Evolutionary conservation across 148 eudicot species (phyloP).

Genomic region (Fagopyrum esculentum): DNA sequence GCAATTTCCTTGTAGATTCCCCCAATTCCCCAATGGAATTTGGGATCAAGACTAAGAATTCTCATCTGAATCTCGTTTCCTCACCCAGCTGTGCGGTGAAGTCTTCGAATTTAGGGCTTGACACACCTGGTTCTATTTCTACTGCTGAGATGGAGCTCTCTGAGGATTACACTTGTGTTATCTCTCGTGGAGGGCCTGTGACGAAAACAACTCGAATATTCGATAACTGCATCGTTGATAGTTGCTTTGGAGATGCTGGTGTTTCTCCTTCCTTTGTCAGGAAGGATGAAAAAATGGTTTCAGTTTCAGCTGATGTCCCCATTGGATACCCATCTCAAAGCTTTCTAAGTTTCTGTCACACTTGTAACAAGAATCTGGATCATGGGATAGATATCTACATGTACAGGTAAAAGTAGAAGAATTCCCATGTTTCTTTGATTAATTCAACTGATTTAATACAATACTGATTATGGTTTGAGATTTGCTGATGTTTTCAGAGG

Average conservation of each 20-base stretch:
- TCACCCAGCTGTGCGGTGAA: conserved; percentile 8
- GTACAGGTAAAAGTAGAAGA: conserved; percentile 39
- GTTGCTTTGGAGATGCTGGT: conserved; percentile 33
- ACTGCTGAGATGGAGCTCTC: conserved; percentile 53
- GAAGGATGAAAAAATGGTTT: conserved; percentile 20
- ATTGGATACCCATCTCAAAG: conserved; percentile 43
- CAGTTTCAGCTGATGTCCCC: conserved; percentile 13
- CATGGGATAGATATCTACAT: conserved; percentile 56
- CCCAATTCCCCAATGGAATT: conserved; percentile 46
- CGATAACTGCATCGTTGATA: conserved; percentile 54
- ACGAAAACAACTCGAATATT: conserved; percentile 59
- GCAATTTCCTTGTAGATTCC: conserved; percentile 20
- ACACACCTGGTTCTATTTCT: conserved; percentile 24
- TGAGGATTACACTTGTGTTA: conserved; percentile 66
- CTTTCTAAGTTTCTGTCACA: conserved; percentile 52
- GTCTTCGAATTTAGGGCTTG: conserved; percentile 10
- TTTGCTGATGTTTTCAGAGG: conserved; percentile 32
- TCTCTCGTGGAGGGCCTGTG: conserved; percentile 43
- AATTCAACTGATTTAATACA: not conserved
- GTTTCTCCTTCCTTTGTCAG: conserved; percentile 5
- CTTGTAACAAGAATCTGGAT: conserved; percentile 52
- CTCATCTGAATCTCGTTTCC: conserved; percentile 25
- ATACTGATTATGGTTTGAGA: not conserved
- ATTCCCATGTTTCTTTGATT: not conserved
- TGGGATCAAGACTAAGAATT: conserved; percentile 43